Base-by-base conservation (phyloP, 2,329 filamentous ascomycete genomes). In the Scedosporium dehoogii region DNA sequence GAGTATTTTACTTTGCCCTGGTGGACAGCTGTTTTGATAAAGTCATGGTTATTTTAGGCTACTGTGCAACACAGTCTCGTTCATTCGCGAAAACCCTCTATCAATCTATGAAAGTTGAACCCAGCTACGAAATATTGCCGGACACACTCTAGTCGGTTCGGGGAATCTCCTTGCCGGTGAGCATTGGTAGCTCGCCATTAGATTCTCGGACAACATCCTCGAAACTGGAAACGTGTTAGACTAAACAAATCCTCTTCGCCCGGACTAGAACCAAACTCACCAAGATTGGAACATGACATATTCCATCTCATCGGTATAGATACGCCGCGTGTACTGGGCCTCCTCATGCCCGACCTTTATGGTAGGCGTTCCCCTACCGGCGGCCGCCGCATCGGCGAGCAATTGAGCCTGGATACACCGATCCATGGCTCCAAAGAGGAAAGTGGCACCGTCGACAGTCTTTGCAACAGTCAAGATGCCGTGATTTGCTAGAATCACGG, bases 371-470 rank as follows among this genome's bases (percentile, higher is more conserved):
- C 69, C 65, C 0, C 70, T 61, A 9, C 66, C 42, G 27, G 48
- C 48, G 18, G 48, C 48, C 18, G 48, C 48, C 18, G 48, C 69
- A 46, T 73, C 73, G 0, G 70, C 72, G 59, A 73, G 60, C 6
- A 74, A 63, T 65, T 74, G 73, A 3, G 73, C 68, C 60, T 73
- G 68, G 48, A 73, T 74, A 1, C 68, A 69, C 62, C 70, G 65
- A 57, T 74, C 72, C 66, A 74, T 56, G 53, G n/a, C 53, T 10
- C 80, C 82, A 68, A 87, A 88, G 12, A 88, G 69, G 67, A 84
- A 88, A 0, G 84, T 84, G 0, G 86, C 86, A 70, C 89, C 86
- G 63, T 89, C 86, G 0, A 89, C 85, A 0, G 85, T 89, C 0
- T 70, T 70, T 0, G 86, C 86, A 0, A 85, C 83, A 0, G 85